These are phyloP conservation scores for Hypoxylon sp. DNA, from an alignment of 2,329 filamentous ascomycete genomes.

Conservation along the genomic window DNA sequence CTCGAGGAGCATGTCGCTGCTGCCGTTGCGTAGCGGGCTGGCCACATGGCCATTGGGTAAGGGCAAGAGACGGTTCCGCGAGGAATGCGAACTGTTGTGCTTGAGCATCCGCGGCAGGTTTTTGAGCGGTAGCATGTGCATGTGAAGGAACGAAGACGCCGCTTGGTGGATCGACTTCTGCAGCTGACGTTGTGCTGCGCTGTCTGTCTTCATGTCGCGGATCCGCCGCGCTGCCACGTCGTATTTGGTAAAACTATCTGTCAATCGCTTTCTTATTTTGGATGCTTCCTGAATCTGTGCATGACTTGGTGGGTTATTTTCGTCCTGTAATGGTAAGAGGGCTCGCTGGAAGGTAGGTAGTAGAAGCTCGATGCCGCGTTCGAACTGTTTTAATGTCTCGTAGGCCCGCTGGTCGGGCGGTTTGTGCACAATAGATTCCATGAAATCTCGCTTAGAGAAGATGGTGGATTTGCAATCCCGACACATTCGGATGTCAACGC, in stretches of 20 bases:
- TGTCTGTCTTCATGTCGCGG: slow-evolving; percentile 78
- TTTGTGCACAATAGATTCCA: slow-evolving; percentile 70
- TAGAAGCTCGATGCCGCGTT: slow-evolving; percentile 82
- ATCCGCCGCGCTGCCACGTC: slow-evolving; percentile 82
- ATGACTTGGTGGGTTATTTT: slow-evolving; percentile 58
- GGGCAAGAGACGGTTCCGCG: slow-evolving; percentile 46
- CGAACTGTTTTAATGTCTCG: slow-evolving; percentile 84
- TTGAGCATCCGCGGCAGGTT: slow-evolving; percentile 73
- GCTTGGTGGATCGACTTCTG: slow-evolving; percentile 86
- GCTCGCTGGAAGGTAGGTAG: slow-evolving; percentile 86
- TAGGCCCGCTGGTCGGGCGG: slow-evolving; percentile 82
- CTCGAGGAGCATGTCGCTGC: slow-evolving; percentile 53
- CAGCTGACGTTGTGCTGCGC: slow-evolving; percentile 74
- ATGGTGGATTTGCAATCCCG: slow-evolving; percentile 78
- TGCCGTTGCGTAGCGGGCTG: slow-evolving; percentile 57
- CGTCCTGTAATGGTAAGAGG: slow-evolving; percentile 72
- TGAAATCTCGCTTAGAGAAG: slow-evolving; percentile 77
- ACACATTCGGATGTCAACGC: slow-evolving; percentile 89
- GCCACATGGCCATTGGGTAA: slow-evolving; percentile 46
- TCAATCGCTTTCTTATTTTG: slow-evolving; percentile 87
- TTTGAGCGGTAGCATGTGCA: slow-evolving; percentile 90
- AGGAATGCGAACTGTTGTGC: slow-evolving; percentile 48
- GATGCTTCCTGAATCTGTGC: slow-evolving; percentile 84
- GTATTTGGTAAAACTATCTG: slow-evolving; percentile 89
- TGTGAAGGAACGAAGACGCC: slow-evolving; percentile 82